These are phyloP conservation scores for Priceomyces carsonii DNA, from an alignment of 805 yeast genomes.

Conservation along the genomic window DNA sequence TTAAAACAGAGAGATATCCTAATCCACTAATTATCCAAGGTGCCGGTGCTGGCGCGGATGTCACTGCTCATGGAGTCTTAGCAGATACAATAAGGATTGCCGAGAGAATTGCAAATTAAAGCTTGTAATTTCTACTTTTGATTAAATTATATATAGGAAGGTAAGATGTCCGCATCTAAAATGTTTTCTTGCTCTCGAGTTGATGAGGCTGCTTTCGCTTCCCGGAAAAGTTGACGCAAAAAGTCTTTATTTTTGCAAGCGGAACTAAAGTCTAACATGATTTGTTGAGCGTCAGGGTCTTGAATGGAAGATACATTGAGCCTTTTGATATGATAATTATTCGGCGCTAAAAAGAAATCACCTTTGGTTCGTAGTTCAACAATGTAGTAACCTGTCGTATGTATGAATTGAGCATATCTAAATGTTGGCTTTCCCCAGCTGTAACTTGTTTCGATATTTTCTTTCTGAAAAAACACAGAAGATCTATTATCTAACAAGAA, in stretches of 20 bases:
- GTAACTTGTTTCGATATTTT: slow-evolving; percentile 66
- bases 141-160: slow-evolving; percentile 5
- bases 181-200: slow-evolving; percentile 17
- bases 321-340: slow-evolving; percentile 78
- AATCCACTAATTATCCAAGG: slow-evolving; percentile 96
- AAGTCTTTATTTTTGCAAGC: slow-evolving; percentile 55
- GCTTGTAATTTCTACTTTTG: slow-evolving; percentile 6
- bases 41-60: slow-evolving; percentile 89
- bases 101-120: slow-evolving; percentile 65
- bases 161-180: slow-evolving; percentile 8
- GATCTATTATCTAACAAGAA: slow-evolving; percentile 83
- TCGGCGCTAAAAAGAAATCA: slow-evolving; percentile 79
- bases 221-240: slow-evolving; percentile 54
- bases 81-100: slow-evolving; percentile 93
- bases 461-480: slow-evolving; percentile 56
- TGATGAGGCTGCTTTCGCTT: slow-evolving; percentile 54
- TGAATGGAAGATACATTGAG: slow-evolving; percentile 48
- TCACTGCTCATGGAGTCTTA: slow-evolving; percentile 79
- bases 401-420: slow-evolving; percentile 86
- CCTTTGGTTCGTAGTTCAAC: slow-evolving; percentile 84
- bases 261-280: slow-evolving; percentile 67
- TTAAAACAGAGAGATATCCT: slow-evolving; percentile 87
- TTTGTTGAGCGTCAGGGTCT: slow-evolving; percentile 56
- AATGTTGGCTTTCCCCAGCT: slow-evolving; percentile 91
- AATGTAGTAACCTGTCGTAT: slow-evolving; percentile 83